These are phyloP conservation scores for Cyanidioschyzon merolae DNA, from an alignment of 23 red algal genomes.

Conservation along the genomic window DNA sequence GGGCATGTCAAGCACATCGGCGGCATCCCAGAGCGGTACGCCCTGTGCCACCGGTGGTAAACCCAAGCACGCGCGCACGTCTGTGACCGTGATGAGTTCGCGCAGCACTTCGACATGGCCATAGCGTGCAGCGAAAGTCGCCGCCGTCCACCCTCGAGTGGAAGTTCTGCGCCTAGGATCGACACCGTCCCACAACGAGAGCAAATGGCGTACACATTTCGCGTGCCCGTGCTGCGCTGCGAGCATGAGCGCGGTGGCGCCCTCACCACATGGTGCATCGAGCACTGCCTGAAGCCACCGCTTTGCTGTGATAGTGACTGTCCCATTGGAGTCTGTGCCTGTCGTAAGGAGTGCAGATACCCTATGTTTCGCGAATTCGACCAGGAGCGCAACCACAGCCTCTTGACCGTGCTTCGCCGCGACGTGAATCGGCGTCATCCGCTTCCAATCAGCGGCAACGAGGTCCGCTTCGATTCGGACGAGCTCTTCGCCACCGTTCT, in stretches of 20 bases:
- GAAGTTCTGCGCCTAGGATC: background rate
- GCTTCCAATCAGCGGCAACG: conserved; percentile 13
- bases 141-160: conserved; percentile 5
- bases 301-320: background rate
- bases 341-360: background rate
- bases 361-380: background rate
- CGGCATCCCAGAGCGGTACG: background rate
- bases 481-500: conserved; percentile 5
- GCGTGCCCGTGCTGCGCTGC: conserved; percentile 11
- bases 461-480: background rate
- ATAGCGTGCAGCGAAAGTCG: conserved; percentile 5
- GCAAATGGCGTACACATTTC: conserved; percentile 7
- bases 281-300: background rate
- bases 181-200: background rate
- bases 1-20: conserved; percentile 1
- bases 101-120: background rate
- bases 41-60: background rate
- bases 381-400: background rate
- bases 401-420: conserved; percentile 11
- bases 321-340: background rate
- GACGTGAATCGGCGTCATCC: conserved; percentile 10
- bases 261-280: conserved; percentile 9
- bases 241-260: conserved; percentile 10
- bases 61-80: background rate
- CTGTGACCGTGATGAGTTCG: background rate